These are phyloP conservation scores for Sphaerulina musiva DNA, from an alignment of 2,329 filamentous ascomycete species.

Conservation along the genomic window DNA sequence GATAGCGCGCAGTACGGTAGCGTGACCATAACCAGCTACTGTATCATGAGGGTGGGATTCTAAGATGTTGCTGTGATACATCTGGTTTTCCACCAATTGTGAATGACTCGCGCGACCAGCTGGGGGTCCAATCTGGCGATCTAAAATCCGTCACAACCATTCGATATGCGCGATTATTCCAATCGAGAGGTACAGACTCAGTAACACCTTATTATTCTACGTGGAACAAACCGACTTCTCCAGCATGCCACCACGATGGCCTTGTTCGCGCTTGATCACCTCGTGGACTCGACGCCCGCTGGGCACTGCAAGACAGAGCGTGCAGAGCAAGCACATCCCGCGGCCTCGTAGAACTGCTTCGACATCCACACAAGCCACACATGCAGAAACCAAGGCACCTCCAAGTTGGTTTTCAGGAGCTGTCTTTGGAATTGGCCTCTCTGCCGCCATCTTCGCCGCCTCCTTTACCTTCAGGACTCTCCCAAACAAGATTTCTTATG, in stretches of 20 bases:
- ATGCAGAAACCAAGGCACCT: neutral
- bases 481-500: constrained; percentile 10
- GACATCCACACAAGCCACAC: neutral
- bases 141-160: too few relatives aligned
- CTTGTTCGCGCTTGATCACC: neutral
- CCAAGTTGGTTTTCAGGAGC: constrained; percentile 3
- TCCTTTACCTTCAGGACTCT: neutral
- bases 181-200: too few relatives aligned
- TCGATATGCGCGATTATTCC: too few relatives aligned
- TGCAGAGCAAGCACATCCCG: neutral
- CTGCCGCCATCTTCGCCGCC: constrained; percentile 1
- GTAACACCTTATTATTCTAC: too few relatives aligned
- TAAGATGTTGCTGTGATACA: too few relatives aligned
- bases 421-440: neutral
- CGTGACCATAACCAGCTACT: too few relatives aligned
- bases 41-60: too few relatives aligned
- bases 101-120: too few relatives aligned
- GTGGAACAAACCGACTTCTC: neutral
- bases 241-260: neutral
- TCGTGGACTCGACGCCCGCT: neutral
- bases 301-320: neutral
- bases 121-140: too few relatives aligned
- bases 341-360: neutral
- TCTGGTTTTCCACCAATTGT: too few relatives aligned
- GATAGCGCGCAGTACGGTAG: too few relatives aligned